Conservation (phyloP, 2,329 filamentous ascomycete species). For the Alternaria incomplexa region DNA sequence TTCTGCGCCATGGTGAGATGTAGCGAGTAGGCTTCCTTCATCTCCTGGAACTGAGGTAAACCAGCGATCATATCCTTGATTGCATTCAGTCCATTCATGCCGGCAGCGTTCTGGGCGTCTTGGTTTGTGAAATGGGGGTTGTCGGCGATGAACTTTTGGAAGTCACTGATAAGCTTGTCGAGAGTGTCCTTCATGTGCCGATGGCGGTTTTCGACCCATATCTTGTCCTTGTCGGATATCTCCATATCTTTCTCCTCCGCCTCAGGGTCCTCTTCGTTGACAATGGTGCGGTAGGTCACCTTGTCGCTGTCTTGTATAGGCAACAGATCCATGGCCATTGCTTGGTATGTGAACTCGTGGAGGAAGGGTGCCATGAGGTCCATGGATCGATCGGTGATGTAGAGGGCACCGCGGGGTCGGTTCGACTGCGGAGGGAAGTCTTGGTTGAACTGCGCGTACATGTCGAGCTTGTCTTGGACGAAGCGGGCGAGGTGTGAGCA, state of each 20-base stretch:
- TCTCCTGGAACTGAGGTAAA: conserved; percentile 90
- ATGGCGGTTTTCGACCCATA: conserved; percentile 95
- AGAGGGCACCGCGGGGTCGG: conserved; percentile 79
- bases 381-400: conserved; percentile 92
- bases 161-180: conserved; percentile 89
- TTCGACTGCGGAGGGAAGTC: conserved; percentile 82
- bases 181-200: conserved; percentile 98
- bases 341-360: conserved; percentile 98
- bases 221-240: conserved; percentile 85
- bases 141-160: conserved; percentile 86
- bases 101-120: conserved; percentile 70
- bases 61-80: conserved; percentile 98
- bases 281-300: conserved; percentile 78
- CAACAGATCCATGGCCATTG: conserved; percentile 94
- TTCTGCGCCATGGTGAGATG: conserved; percentile 97
- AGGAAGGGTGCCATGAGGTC: conserved; percentile 85
- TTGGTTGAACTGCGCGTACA: conserved; percentile 82
- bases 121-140: conserved; percentile 91
- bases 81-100: conserved; percentile 83
- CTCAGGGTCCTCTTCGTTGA: conserved; percentile 74
- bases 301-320: conserved; percentile 89
- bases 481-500: conserved; percentile 89
- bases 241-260: conserved; percentile 89
- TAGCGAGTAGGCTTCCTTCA: conserved; percentile 92
- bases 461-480: conserved; percentile 88